Evolutionary conservation across 371 early-diverging fungal species (phyloP), one percentile per base, ranked within the genome.

Genomic region (Rhizomucor pusillus): DNA sequence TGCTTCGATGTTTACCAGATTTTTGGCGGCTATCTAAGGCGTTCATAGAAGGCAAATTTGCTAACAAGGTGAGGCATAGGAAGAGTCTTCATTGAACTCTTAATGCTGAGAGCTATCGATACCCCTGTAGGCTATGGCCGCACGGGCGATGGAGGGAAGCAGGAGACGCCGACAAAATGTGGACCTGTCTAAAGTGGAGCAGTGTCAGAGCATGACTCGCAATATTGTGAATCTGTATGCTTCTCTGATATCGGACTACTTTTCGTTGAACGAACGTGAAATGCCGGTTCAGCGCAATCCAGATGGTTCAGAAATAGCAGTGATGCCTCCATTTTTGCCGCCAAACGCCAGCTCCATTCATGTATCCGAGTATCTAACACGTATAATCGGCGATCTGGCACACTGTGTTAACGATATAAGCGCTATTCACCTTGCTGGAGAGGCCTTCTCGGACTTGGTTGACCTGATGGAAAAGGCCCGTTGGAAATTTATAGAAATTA

Each of bases 11-110:
- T 40, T 62, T 97, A 54, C 95, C 94, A n/a, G 93, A 92, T 54
- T 95, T 97, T 71, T 95, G 97, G 93, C 84, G 88, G 63, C 62
- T 94, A 2, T 89, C 91, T 34, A 82, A 81, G 48, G 82, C 91
- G 1, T 95, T 84, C 59, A 88, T 89, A 60, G 95, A 94, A 45
- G 91, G 92, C 40, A 83, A 89, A 60, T 88, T 91, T 54, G 75
- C 80, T 40, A 71, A 66, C 36, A 82, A 79, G 65, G 70, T 73
- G n/a, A 46, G 5, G 19, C 11, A 20, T 16, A 2, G 11, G 23
- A 19, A 37, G 10, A 6, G 0, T 14, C 23, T 24, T 16, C 23
- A 11, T 1, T 43, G 9, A 34, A 45, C 19, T 33, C 9, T 37
- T 34, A 7, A 29, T 6, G 11, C 4, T 11, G n/a, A n/a, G n/a